phyloP scores from a whole-genome alignment of 352 stramenopile genomes.

The Pythium dissimile region DNA sequence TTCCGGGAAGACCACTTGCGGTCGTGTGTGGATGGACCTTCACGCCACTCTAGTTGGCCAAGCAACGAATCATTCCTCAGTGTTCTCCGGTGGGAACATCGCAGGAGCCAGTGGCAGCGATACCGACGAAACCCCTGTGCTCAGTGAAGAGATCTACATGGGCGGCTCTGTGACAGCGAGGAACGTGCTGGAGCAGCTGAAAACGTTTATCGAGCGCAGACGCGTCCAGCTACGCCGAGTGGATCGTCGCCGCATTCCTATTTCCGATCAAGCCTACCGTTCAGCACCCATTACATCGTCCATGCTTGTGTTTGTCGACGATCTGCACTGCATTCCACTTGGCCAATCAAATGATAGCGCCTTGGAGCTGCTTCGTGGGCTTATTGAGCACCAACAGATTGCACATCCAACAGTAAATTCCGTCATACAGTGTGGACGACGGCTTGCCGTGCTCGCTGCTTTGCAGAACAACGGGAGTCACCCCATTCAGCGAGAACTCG shows the following conservation, averaged over 20 bases:
- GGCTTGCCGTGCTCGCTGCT: constrained; percentile 23
- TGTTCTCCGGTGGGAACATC: background rate
- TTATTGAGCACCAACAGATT: constrained; percentile 37
- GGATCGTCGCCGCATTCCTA: background rate
- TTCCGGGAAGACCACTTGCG: constrained; percentile 50
- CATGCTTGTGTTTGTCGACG: constrained; percentile 56
- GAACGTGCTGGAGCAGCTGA: constrained; percentile 19
- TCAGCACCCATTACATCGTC: background rate
- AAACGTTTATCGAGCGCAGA: constrained; percentile 17
- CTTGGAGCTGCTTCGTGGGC: constrained; percentile 44
- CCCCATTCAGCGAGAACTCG: constrained; percentile 5
- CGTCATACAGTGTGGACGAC: constrained; percentile 18
- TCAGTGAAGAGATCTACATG: constrained; percentile 21
- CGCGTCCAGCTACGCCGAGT: constrained; percentile 2
- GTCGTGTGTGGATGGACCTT: constrained; percentile 16
- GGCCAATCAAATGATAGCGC: constrained; percentile 26
- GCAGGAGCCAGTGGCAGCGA: background rate
- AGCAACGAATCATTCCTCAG: too few species aligned
- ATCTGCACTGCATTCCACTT: constrained; percentile 41
- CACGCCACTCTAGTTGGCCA: background rate
- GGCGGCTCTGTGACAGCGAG: constrained; percentile 1
- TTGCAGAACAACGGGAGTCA: constrained; percentile 16
- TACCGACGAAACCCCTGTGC: background rate
- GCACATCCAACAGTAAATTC: constrained; percentile 35
- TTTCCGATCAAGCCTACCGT: background rate